Percentiles rank a stretch among this genome's conserved stretches.
These are phyloP conservation scores for Skeletonema tropicum DNA, from an alignment of 108 stramenopile genomes.

Conservation along the genomic window DNA sequence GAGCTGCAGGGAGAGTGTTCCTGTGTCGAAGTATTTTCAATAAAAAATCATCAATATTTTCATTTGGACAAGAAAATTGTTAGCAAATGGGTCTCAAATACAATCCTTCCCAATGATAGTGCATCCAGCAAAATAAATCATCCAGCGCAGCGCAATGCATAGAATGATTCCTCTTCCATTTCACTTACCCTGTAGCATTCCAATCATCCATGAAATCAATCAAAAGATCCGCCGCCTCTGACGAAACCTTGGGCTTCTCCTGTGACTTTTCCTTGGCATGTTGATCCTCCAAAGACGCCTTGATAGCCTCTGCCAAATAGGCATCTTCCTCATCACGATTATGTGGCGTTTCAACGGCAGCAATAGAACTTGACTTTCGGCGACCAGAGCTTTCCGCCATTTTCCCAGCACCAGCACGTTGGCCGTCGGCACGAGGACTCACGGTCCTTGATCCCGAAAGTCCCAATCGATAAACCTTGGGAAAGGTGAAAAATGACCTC, in stretches of 20 bases:
- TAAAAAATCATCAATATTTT: neutral
- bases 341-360: slow-evolving; percentile 77
- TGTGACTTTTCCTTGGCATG: slow-evolving; percentile 6
- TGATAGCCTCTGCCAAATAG: slow-evolving; percentile 84
- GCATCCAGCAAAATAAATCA: neutral
- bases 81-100: neutral
- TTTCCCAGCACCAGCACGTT: neutral
- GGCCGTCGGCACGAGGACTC: slow-evolving; percentile 21
- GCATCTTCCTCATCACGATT: slow-evolving; percentile 90
- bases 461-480: slow-evolving; percentile 87
- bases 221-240: slow-evolving; percentile 55
- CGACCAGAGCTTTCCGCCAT: slow-evolving; percentile 31
- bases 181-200: slow-evolving; percentile 35
- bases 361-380: slow-evolving; percentile 49
- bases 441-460: slow-evolving; percentile 47
- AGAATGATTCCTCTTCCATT: neutral
- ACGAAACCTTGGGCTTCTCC: slow-evolving; percentile 36
- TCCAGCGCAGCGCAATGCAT: neutral
- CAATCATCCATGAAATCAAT: slow-evolving; percentile 70
- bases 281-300: slow-evolving; percentile 64
- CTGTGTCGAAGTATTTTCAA: neutral
- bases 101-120: neutral
- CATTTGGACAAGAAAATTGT: neutral
- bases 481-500: slow-evolving; percentile 83
- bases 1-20: slow-evolving; percentile 42